A percentile compares a stretch with the other conserved stretches of the same genome.
Evolutionary conservation across 192 early-diverging fungal species (phyloP).

Genomic region (Coemansia asiatica): DNA sequence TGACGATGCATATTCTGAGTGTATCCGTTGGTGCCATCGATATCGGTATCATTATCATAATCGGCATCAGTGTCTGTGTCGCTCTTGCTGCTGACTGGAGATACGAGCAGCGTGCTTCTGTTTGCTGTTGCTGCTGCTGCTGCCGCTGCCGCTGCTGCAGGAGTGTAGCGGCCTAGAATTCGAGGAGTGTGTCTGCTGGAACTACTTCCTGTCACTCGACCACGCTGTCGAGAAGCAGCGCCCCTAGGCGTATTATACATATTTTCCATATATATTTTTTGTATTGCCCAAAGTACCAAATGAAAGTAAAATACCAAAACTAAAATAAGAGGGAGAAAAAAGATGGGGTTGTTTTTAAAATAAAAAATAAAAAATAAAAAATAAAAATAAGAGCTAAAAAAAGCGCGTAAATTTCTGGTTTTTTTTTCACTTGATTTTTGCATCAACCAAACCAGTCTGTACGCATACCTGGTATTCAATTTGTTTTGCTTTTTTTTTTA

Average conservation of each 20-base stretch:
- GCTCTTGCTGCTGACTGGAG: slow-evolving; percentile 12
- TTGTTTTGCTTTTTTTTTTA: too few species aligned
- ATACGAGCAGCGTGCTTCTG: not conserved
- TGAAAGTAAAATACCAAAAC: not conserved
- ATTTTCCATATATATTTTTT: not conserved
- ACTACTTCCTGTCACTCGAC: not conserved
- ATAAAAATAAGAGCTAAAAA: not conserved
- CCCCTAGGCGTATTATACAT: not conserved
- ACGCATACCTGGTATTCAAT: too few species aligned
- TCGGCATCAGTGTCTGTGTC: slow-evolving; percentile 14
- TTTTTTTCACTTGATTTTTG: too few species aligned
- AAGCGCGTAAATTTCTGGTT: too few species aligned
- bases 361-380: not conserved
- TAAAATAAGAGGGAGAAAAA: not conserved
- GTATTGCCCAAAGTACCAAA: not conserved
- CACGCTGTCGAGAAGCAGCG: not conserved
- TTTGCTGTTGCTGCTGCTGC: slow-evolving; percentile 13
- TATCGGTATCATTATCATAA: slow-evolving; percentile 8
- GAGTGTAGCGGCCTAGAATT: slow-evolving; percentile 15
- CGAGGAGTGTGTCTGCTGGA: slow-evolving; percentile 13
- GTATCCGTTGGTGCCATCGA: not conserved
- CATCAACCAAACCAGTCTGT: too few species aligned
- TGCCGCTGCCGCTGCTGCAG: not conserved
- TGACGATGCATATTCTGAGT: not conserved
- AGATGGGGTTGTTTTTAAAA: too few species aligned